Evolutionary conservation across 768 basidiomycete species (phyloP).

Genomic region (Russula vinacea): DNA sequence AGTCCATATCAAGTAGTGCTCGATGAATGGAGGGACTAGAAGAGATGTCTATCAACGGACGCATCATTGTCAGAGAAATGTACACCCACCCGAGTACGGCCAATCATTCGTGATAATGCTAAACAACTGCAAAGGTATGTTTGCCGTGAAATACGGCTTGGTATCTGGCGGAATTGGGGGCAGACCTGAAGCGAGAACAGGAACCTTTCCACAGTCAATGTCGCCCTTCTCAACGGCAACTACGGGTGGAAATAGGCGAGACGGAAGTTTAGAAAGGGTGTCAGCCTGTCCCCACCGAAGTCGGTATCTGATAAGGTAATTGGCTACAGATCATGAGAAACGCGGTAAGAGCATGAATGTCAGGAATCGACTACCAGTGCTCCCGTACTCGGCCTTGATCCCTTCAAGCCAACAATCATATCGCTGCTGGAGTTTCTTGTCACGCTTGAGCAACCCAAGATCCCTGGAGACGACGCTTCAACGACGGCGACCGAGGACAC

Average conservation of each 20-base stretch:
- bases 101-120: slow-evolving; percentile 82
- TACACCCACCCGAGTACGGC: slow-evolving; percentile 72
- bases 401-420: slow-evolving; percentile 59
- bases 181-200: slow-evolving; percentile 26
- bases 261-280: slow-evolving; percentile 56
- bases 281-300: slow-evolving; percentile 77
- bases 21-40: slow-evolving; percentile 66
- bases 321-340: slow-evolving; percentile 44
- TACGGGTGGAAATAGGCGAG: slow-evolving; percentile 42
- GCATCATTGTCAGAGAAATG: neutral
- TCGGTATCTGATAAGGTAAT: slow-evolving; percentile 65
- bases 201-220: neutral
- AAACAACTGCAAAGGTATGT: slow-evolving; percentile 55
- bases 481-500: neutral
- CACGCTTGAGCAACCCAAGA: slow-evolving; percentile 74
- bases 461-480: slow-evolving; percentile 48
- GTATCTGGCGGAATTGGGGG: slow-evolving; percentile 38
- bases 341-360: neutral
- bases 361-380: slow-evolving; percentile 48
- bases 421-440: slow-evolving; percentile 61
- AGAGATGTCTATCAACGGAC: neutral
- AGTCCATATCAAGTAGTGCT: slow-evolving; percentile 78
- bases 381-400: slow-evolving; percentile 60
- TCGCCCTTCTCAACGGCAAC: neutral
- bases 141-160: slow-evolving; percentile 62